phyloP scores from a whole-genome alignment of 164 flowering plant genomes.

The Chloranthus sessilifolius region DNA sequence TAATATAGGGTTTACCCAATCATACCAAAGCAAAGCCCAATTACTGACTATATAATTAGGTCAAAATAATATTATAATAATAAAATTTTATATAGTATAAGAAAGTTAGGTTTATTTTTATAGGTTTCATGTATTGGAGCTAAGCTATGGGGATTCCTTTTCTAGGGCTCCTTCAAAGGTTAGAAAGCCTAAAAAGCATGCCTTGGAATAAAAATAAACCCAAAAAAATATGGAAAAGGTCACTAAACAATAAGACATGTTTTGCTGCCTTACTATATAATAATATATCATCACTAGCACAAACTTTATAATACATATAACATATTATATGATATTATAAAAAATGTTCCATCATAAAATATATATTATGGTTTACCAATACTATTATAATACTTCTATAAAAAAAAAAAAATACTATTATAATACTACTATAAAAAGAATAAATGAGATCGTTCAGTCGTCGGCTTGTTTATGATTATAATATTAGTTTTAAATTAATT shows the following conservation, averaged over 20 bases:
- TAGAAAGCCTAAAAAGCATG: conserved; percentile 11
- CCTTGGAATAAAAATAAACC: conserved; percentile 7
- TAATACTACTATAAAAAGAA: too few species aligned
- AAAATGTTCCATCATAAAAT: too few species aligned
- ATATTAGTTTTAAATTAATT: too few species aligned
- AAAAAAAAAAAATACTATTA: too few species aligned
- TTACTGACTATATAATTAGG: conserved; percentile 4
- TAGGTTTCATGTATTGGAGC: not conserved
- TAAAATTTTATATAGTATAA: not conserved
- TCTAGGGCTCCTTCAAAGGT: conserved; percentile 5
- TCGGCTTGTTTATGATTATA: too few species aligned
- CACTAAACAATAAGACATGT: conserved; percentile 9
- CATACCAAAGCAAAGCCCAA: not conserved
- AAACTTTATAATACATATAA: not conserved
- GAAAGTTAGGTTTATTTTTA: not conserved
- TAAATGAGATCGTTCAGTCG: too few species aligned
- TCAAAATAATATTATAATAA: conserved; percentile 4
- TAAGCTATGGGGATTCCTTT: conserved; percentile 2
- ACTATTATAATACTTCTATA: too few species aligned
- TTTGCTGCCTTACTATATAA: conserved; percentile 3
- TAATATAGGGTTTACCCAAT: not conserved
- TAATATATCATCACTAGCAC: not conserved
- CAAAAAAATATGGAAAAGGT: not conserved
- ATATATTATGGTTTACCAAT: too few species aligned
- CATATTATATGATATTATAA: not conserved